phyloP scores from a whole-genome alignment of 176 grass and related monocot species.

The Avena atlantica region DNA sequence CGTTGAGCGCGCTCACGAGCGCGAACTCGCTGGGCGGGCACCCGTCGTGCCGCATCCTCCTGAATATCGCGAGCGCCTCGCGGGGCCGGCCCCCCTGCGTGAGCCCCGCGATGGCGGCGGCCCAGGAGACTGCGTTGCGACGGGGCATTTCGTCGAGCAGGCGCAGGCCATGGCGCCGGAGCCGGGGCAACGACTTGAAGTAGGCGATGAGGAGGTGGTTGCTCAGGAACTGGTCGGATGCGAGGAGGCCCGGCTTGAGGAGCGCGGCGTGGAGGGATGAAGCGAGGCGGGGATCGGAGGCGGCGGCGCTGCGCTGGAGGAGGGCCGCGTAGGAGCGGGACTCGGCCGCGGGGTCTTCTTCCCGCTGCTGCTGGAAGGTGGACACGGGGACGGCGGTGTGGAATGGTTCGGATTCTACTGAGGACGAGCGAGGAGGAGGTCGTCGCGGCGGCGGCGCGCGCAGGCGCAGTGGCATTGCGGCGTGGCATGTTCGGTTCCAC shows the following conservation, averaged over 20 bases:
- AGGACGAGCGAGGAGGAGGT: not conserved
- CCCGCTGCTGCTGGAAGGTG: not conserved
- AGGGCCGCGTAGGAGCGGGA: constrained; percentile 32
- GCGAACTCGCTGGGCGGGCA: constrained; percentile 64
- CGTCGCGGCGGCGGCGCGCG: not conserved
- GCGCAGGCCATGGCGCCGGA: constrained; percentile 38
- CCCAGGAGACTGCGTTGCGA: constrained; percentile 65
- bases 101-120: constrained; percentile 56
- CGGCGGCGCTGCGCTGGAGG: constrained; percentile 49
- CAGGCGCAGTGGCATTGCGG: constrained; percentile 22
- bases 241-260: constrained; percentile 51
- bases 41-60: constrained; percentile 46
- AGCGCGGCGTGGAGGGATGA: constrained; percentile 52
- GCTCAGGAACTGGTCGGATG: constrained; percentile 47
- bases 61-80: constrained; percentile 55
- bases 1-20: constrained; percentile 65
- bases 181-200: constrained; percentile 38
- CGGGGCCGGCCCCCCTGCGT: constrained; percentile 35
- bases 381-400: not conserved
- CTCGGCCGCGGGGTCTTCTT: not conserved
- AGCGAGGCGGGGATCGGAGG: constrained; percentile 39
- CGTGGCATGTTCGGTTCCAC: not conserved
- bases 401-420: not conserved
- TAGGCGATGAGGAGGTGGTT: constrained; percentile 77
- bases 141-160: constrained; percentile 75